Percentiles rank a stretch among this genome's conserved stretches.
phyloP scores from a whole-genome alignment of 768 basidiomycete genomes.

The Lactarius psammicola region DNA sequence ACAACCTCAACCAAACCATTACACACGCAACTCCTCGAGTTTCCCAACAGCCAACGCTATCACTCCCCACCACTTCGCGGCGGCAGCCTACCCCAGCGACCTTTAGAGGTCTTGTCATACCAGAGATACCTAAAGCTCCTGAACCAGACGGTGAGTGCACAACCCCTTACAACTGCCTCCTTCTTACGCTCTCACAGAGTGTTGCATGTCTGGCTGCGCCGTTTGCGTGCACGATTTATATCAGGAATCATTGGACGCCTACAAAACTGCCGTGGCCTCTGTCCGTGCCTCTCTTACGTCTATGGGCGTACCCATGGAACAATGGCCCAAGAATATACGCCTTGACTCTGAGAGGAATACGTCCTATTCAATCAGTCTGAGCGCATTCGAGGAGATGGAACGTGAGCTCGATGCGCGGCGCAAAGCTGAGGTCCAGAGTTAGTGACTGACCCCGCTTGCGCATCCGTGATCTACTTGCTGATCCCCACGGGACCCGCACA shows the following conservation, averaged over 20 bases:
- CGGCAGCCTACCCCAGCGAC: slow-evolving; percentile 26
- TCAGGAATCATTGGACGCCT: slow-evolving; percentile 65
- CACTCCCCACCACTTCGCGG: slow-evolving; percentile 9
- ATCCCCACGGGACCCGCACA: slow-evolving; percentile 1
- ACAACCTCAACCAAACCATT: slow-evolving; percentile 36
- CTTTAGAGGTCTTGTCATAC: slow-evolving; percentile 58
- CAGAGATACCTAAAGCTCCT: slow-evolving; percentile 60
- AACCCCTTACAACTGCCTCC: neutral
- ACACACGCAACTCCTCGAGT: neutral
- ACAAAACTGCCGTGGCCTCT: slow-evolving; percentile 52
- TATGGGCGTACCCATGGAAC: slow-evolving; percentile 48
- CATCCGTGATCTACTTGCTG: slow-evolving; percentile 20
- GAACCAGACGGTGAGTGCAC: slow-evolving; percentile 58
- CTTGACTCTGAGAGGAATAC: slow-evolving; percentile 28
- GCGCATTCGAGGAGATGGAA: slow-evolving; percentile 75
- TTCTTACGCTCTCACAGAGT: slow-evolving; percentile 50
- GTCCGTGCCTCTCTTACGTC: slow-evolving; percentile 52
- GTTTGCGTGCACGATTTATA: slow-evolving; percentile 91
- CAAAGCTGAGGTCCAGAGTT: slow-evolving; percentile 29
- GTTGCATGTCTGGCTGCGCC: slow-evolving; percentile 94
- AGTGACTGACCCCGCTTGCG: slow-evolving; percentile 9
- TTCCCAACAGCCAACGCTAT: slow-evolving; percentile 22
- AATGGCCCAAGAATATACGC: slow-evolving; percentile 66
- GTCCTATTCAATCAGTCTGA: slow-evolving; percentile 41
- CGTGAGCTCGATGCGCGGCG: slow-evolving; percentile 51